Evolutionary conservation across 306 rosid genomes (phyloP).

Genomic region (Senna tora): DNA sequence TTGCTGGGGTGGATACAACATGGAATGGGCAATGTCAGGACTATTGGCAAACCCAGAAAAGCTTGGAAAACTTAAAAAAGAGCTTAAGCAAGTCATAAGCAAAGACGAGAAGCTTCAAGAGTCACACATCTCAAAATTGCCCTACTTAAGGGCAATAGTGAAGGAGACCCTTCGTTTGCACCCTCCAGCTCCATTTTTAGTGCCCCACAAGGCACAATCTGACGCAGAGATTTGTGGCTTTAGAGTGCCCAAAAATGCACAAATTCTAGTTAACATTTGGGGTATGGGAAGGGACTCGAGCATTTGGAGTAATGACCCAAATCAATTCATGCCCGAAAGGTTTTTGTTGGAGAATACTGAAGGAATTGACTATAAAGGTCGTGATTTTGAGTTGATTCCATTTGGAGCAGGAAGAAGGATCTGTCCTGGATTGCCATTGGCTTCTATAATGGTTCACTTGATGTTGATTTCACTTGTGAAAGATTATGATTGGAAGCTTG

Average conservation of each 20-base stretch:
- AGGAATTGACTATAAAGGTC: conserved; percentile 20
- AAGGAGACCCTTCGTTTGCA: conserved; percentile 43
- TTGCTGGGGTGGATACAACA: conserved; percentile 35
- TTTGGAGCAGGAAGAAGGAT: conserved; percentile 43
- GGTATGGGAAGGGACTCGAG: conserved; percentile 23
- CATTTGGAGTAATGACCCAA: conserved; percentile 29
- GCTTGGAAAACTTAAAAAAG: conserved; percentile 7
- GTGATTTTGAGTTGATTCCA: conserved; percentile 25
- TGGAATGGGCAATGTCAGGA: conserved; percentile 48
- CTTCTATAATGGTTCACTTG: background rate
- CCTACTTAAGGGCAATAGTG: conserved; percentile 23
- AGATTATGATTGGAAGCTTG: background rate
- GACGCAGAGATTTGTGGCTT: background rate
- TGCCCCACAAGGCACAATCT: conserved; percentile 12
- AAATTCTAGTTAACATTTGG: conserved; percentile 29
- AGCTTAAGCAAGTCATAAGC: conserved; percentile 7
- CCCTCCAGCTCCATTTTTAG: conserved; percentile 30
- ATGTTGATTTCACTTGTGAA: conserved; percentile 18
- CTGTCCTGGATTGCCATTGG: conserved; percentile 34
- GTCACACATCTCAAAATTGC: conserved; percentile 7
- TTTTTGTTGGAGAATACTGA: background rate
- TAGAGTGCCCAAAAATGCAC: conserved; percentile 16
- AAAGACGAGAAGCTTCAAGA: background rate
- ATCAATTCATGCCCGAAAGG: conserved; percentile 32
- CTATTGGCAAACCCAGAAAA: conserved; percentile 7